Percentiles rank a stretch among this genome's conserved stretches.
phyloP scores from a whole-genome alignment of 2,329 filamentous ascomycete genomes.

The Camptophora hylomeconis region DNA sequence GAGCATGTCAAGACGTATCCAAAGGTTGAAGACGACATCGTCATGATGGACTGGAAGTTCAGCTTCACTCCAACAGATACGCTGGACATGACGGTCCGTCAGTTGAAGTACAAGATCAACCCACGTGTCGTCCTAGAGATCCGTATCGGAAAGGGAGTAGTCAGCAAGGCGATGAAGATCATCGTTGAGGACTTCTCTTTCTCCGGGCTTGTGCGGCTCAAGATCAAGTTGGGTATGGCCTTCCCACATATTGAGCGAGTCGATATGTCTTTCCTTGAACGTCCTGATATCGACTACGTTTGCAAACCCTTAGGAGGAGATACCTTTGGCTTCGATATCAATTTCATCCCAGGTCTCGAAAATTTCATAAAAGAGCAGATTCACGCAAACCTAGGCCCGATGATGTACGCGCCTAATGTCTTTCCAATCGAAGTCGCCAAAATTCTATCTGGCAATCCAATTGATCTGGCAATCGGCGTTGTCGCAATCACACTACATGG shows the following conservation, averaged over 20 bases:
- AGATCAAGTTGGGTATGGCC: slow-evolving; percentile 90
- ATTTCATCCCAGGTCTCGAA: slow-evolving; percentile 92
- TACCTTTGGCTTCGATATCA: slow-evolving; percentile 93
- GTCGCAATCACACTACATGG: slow-evolving; percentile 83
- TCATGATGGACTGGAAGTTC: slow-evolving; percentile 99
- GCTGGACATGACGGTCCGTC: slow-evolving; percentile 76
- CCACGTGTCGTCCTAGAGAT: slow-evolving; percentile 94
- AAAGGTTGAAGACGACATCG: slow-evolving; percentile 84
- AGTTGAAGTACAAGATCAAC: slow-evolving; percentile 91
- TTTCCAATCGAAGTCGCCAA: slow-evolving; percentile 98
- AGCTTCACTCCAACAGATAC: slow-evolving; percentile 96
- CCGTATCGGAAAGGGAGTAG: slow-evolving; percentile 85
- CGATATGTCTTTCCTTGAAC: slow-evolving; percentile 87
- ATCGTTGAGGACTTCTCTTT: slow-evolving; percentile 98
- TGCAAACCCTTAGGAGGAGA: slow-evolving; percentile 96
- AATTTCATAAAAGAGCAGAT: slow-evolving; percentile 92
- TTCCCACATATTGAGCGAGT: slow-evolving; percentile 93
- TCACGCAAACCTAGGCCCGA: slow-evolving; percentile 80
- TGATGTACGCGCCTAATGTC: slow-evolving; percentile 97
- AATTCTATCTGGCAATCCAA: slow-evolving; percentile 85
- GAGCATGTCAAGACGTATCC: slow-evolving; percentile 98
- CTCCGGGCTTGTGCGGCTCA: slow-evolving; percentile 87
- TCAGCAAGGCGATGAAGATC: slow-evolving; percentile 92
- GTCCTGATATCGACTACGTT: slow-evolving; percentile 85
- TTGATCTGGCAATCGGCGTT: slow-evolving; percentile 93